Percentiles rank a stretch among this genome's conserved stretches.
Conservation (phyloP, 176 grass and related monocot species). For the Cocos nucifera region DNA sequence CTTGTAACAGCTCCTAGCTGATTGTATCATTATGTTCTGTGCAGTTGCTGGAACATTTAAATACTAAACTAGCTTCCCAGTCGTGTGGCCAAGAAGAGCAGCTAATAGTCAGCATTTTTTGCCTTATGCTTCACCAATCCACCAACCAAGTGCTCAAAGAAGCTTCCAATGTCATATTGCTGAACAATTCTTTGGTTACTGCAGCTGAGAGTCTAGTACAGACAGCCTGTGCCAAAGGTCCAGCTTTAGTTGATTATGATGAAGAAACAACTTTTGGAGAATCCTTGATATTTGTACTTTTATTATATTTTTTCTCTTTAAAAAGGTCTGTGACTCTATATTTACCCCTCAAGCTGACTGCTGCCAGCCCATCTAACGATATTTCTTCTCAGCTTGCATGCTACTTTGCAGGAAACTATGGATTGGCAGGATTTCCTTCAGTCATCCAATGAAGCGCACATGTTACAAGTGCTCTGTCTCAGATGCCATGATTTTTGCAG, state of each 20-base stretch:
- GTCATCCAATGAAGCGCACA: slow-evolving; percentile 33
- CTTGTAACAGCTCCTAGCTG: neutral
- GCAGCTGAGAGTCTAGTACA: slow-evolving; percentile 52
- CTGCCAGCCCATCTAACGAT: slow-evolving; percentile 4
- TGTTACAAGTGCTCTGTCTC: slow-evolving; percentile 58
- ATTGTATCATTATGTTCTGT: slow-evolving; percentile 7
- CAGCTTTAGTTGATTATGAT: slow-evolving; percentile 57
- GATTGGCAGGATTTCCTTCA: slow-evolving; percentile 83
- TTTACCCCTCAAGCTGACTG: neutral
- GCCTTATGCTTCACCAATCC: slow-evolving; percentile 64
- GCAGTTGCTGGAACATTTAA: slow-evolving; percentile 65
- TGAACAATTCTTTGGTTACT: slow-evolving; percentile 48
- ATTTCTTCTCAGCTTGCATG: slow-evolving; percentile 49
- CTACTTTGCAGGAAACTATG: slow-evolving; percentile 41
- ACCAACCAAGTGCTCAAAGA: slow-evolving; percentile 51
- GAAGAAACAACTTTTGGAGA: slow-evolving; percentile 64
- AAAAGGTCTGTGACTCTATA: slow-evolving; percentile 42
- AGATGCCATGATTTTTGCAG: slow-evolving; percentile 79
- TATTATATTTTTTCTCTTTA: slow-evolving; percentile 63
- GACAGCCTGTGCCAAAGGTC: slow-evolving; percentile 61
- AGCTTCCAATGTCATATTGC: slow-evolving; percentile 66
- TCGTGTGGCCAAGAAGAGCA: slow-evolving; percentile 41
- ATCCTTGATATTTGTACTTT: slow-evolving; percentile 54
- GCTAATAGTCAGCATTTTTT: slow-evolving; percentile 58
- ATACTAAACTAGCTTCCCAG: slow-evolving; percentile 23